Conservation (phyloP, 1,284 basidiomycete species). For the Microbotryum scabiosae region DNA sequence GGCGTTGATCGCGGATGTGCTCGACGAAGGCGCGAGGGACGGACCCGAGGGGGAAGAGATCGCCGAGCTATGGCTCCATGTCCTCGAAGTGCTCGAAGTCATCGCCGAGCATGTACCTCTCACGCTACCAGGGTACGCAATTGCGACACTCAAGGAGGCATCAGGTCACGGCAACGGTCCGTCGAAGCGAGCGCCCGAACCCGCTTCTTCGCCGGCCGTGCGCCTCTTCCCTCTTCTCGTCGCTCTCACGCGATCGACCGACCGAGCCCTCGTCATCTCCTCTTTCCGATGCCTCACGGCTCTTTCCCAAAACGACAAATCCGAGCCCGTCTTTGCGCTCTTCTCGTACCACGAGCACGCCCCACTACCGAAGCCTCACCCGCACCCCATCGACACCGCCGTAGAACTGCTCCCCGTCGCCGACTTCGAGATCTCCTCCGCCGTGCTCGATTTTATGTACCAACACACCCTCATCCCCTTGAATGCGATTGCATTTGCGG, state of each 20-base stretch:
- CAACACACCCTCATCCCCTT: slow-evolving; percentile 61
- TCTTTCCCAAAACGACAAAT: slow-evolving; percentile 55
- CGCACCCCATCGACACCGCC: slow-evolving; percentile 39
- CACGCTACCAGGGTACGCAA: slow-evolving; percentile 12
- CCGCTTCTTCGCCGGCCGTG: slow-evolving; percentile 18
- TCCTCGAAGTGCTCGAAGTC: slow-evolving; percentile 33
- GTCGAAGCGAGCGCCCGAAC: slow-evolving; percentile 11
- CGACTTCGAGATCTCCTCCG: slow-evolving; percentile 60
- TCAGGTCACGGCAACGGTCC: background rate
- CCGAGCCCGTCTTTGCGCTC: slow-evolving; percentile 40
- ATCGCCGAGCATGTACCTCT: slow-evolving; percentile 26
- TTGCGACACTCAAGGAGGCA: background rate
- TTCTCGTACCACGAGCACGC: slow-evolving; percentile 48
- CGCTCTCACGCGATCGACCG: slow-evolving; percentile 52
- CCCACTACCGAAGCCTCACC: slow-evolving; percentile 54
- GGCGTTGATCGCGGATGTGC: slow-evolving; percentile 13
- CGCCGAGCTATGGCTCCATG: slow-evolving; percentile 31
- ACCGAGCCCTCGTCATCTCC: slow-evolving; percentile 62
- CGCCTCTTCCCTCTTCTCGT: slow-evolving; percentile 46
- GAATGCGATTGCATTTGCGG: slow-evolving; percentile 66
- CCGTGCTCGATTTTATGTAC: slow-evolving; percentile 64
- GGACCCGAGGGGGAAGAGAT: slow-evolving; percentile 20
- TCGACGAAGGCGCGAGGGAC: slow-evolving; percentile 18
- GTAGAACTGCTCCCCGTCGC: slow-evolving; percentile 63
- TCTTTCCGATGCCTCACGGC: slow-evolving; percentile 53